A percentile compares a stretch with the other conserved stretches of the same genome.
Conservation (phyloP, 2,329 filamentous ascomycete genomes). For the Beauveria brongniartii region DNA sequence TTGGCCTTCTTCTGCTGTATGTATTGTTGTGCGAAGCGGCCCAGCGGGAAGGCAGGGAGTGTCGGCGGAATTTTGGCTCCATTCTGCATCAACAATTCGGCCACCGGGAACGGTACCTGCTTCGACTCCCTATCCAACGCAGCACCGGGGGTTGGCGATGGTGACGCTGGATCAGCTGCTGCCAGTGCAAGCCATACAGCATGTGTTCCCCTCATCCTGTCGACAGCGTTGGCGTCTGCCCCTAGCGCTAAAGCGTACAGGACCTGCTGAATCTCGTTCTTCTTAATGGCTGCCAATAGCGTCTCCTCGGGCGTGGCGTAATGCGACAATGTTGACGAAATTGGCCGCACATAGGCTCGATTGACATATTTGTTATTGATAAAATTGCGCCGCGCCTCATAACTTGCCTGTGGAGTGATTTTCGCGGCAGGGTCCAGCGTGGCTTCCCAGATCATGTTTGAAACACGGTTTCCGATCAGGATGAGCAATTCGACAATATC, state of each 20-base stretch:
- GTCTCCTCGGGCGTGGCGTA: slow-evolving; percentile 79
- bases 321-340: slow-evolving; percentile 65
- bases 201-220: slow-evolving; percentile 82
- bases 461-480: slow-evolving; percentile 85
- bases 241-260: slow-evolving; percentile 81
- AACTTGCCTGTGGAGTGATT: slow-evolving; percentile 66
- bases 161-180: slow-evolving; percentile 82
- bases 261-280: slow-evolving; percentile 89
- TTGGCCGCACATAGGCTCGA: slow-evolving; percentile 68
- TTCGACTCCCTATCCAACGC: slow-evolving; percentile 40
- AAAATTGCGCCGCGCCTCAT: slow-evolving; percentile 87
- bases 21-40: slow-evolving; percentile 71
- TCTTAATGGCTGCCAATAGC: slow-evolving; percentile 85
- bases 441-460: slow-evolving; percentile 95
- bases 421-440: slow-evolving; percentile 67
- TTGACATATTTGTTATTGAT: slow-evolving; percentile 95
- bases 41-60: slow-evolving; percentile 75
- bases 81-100: slow-evolving; percentile 87
- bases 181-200: slow-evolving; percentile 85
- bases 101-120: slow-evolving; percentile 70
- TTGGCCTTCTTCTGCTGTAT: slow-evolving; percentile 66
- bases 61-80: slow-evolving; percentile 76
- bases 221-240: slow-evolving; percentile 78
- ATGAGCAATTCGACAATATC: slow-evolving; percentile 94
- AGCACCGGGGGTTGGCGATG: slow-evolving; percentile 42